Percentiles rank a stretch among this genome's conserved stretches.
These are phyloP conservation scores for Trichoderma sp. DNA, from an alignment of 2,329 filamentous ascomycete genomes.

Conservation along the genomic window DNA sequence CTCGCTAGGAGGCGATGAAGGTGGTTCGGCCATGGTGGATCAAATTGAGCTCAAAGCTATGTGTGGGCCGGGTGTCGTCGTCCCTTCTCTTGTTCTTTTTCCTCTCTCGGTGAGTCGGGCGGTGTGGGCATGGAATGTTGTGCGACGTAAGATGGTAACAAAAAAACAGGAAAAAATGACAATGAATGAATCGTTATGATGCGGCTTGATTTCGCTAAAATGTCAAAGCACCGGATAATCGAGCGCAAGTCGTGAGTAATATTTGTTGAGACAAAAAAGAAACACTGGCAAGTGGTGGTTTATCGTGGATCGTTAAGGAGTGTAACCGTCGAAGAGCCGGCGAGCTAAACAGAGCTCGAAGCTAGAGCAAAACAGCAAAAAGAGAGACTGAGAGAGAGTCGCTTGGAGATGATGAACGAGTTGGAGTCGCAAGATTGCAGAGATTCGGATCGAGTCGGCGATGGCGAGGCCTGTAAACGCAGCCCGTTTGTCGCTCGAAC, in stretches of 20 bases:
- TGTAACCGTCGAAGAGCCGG: constrained; percentile 17
- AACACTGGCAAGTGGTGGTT: neutral
- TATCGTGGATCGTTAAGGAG: constrained; percentile 19
- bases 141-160: neutral
- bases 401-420: neutral
- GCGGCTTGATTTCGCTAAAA: neutral
- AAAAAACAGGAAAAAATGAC: neutral
- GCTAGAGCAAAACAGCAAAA: constrained; percentile 10
- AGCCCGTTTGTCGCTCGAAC: neutral
- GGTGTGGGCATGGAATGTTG: constrained; percentile 14
- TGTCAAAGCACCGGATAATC: neutral
- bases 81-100: constrained; percentile 12
- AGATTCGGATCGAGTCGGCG: neutral
- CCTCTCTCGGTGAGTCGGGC: constrained; percentile 11
- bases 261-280: constrained; percentile 7
- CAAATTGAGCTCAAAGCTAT: neutral
- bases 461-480: neutral
- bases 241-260: constrained; percentile 6
- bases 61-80: neutral
- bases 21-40: constrained; percentile 56
- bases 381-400: constrained; percentile 11
- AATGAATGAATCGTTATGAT: constrained; percentile 12
- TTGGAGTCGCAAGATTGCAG: neutral
- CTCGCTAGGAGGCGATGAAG: constrained; percentile 62
- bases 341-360: constrained; percentile 14